Conservation (phyloP, 495 filamentous ascomycete species). For the Cairneyella variabilis region DNA sequence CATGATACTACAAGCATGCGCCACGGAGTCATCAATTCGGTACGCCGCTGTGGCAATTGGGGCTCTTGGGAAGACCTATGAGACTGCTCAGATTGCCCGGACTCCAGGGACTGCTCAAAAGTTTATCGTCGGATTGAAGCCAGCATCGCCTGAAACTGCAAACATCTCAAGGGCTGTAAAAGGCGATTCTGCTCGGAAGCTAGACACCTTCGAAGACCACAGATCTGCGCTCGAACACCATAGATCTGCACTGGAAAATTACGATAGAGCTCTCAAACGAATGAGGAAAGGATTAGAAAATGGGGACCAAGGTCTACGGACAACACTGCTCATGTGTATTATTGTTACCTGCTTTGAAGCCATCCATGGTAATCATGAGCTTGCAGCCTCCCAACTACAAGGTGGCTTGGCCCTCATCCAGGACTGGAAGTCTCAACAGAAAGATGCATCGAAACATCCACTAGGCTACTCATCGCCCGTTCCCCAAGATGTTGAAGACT, state of each 20-base stretch:
- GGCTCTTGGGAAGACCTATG: conserved; percentile 51
- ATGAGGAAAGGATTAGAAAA: conserved; percentile 5
- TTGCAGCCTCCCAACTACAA: conserved; percentile 12
- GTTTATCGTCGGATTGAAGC: neutral
- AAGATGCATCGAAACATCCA: conserved; percentile 3
- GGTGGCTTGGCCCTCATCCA: conserved; percentile 17
- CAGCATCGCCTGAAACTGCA: neutral
- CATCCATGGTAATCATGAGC: conserved; percentile 18
- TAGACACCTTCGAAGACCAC: no score
- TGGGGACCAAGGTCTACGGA: conserved; percentile 12
- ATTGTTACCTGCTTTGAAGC: conserved; percentile 18
- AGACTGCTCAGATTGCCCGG: conserved; percentile 2
- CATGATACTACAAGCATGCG: conserved; percentile 52
- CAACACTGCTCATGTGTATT: conserved; percentile 16
- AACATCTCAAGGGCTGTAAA: no score
- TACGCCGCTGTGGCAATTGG: conserved; percentile 62
- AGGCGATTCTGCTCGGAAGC: no score
- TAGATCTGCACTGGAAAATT: conserved; percentile 9
- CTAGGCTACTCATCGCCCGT: conserved; percentile 12
- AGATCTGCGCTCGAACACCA: conserved; percentile 16
- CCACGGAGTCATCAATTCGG: conserved; percentile 54
- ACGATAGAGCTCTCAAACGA: conserved; percentile 14
- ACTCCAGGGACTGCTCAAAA: neutral
- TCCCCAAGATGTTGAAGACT: conserved; percentile 16
- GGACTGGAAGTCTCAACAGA: conserved; percentile 16